A percentile compares a stretch with the other conserved stretches of the same genome.
Evolutionary conservation across 495 filamentous ascomycete species (phyloP).

Genomic region (Echria macrotheca): DNA sequence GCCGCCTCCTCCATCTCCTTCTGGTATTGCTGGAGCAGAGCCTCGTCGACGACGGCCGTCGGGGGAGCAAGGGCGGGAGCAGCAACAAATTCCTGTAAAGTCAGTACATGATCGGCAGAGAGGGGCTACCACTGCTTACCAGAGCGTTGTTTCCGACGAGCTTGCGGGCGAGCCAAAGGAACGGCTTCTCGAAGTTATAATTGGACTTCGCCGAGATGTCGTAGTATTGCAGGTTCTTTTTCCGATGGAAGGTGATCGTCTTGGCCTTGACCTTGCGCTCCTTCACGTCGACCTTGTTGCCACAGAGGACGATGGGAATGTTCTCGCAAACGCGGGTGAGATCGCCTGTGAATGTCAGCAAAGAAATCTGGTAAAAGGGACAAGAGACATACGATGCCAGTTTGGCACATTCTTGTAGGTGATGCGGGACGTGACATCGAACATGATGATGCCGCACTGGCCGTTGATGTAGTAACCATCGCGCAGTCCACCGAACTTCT

Average conservation of each 20-base stretch:
- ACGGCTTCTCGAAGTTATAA: constrained; percentile 99
- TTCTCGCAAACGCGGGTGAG: constrained; percentile 99
- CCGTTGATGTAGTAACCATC: constrained; percentile 99
- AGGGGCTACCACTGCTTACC: constrained; percentile 45
- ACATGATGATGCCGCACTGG: constrained; percentile 99
- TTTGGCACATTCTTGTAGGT: constrained; percentile 99
- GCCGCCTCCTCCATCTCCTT: constrained; percentile 84
- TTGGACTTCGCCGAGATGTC: constrained; percentile 99
- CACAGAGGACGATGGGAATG: constrained; percentile 95
- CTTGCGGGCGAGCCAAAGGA: constrained; percentile 99
- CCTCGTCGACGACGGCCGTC: constrained; percentile 78
- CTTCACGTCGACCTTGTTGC: constrained; percentile 99
- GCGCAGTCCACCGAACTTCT: constrained; percentile 99
- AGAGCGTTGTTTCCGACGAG: constrained; percentile 88
- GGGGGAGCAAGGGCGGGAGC: constrained; percentile 91
- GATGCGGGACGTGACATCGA: constrained; percentile 99
- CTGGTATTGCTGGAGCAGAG: constrained; percentile 73
- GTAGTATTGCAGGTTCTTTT: constrained; percentile 99
- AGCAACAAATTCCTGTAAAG: constrained; percentile 88
- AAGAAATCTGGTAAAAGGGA: not conserved
- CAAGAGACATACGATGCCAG: constrained; percentile 87
- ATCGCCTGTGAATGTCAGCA: constrained; percentile 61
- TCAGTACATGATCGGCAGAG: not conserved
- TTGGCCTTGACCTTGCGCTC: constrained; percentile 99
- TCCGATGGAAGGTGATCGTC: constrained; percentile 99